phyloP scores from a whole-genome alignment of 345 rosid genomes.

The Anastatica hierochuntica region DNA sequence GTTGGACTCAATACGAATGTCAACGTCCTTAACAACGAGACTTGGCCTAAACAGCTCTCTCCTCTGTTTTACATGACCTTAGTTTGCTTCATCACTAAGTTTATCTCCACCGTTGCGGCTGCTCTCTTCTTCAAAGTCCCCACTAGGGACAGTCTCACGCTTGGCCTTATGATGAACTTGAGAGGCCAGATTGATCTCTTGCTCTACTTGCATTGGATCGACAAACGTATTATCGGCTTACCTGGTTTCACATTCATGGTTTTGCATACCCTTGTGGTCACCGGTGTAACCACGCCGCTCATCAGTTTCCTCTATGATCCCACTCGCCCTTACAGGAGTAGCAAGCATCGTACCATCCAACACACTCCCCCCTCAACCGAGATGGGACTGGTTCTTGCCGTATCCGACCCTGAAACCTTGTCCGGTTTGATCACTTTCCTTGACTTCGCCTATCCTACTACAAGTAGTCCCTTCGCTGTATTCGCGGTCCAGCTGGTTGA shows the following conservation, averaged over 20 bases:
- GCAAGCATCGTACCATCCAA: constrained; percentile 61
- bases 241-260: constrained; percentile 40
- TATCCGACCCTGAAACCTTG: constrained; percentile 35
- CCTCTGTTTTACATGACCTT: constrained; percentile 35
- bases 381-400: constrained; percentile 38
- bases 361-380: constrained; percentile 40
- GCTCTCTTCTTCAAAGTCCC: constrained; percentile 34
- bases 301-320: constrained; percentile 64
- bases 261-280: constrained; percentile 24
- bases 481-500: constrained; percentile 51
- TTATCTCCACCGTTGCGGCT: constrained; percentile 19
- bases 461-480: constrained; percentile 29
- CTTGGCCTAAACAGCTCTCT: constrained; percentile 33
- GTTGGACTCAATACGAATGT: constrained; percentile 50
- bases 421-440: constrained; percentile 43
- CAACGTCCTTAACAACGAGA: constrained; percentile 13
- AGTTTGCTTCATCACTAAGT: constrained; percentile 34
- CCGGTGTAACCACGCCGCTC: constrained; percentile 32
- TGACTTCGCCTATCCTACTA: constrained; percentile 45
- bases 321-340: constrained; percentile 54
- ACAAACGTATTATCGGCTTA: constrained; percentile 33
- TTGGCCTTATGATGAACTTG: constrained; percentile 49
- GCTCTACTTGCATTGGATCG: constrained; percentile 48
- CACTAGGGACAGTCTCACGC: constrained; percentile 39
- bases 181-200: constrained; percentile 61